Evolutionary conservation across 306 rosid genomes (phyloP).

Genomic region (Glycyrrhiza uralensis): DNA sequence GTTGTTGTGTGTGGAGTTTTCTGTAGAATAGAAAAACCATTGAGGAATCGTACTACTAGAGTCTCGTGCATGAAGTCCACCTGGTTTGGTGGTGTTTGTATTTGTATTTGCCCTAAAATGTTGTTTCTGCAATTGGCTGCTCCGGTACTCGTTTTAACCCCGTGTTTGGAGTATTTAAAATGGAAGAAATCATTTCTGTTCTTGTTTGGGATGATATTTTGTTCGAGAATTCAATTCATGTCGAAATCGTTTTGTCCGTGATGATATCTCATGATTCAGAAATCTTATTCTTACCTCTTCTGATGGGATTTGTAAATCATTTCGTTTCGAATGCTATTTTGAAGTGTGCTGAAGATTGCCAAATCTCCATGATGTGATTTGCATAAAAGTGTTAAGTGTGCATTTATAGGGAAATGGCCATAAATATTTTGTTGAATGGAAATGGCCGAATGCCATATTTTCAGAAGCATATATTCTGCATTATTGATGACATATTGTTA

Average conservation of each 20-base stretch:
- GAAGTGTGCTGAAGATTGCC: not conserved
- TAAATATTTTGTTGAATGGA: not conserved
- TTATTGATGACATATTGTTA: not conserved
- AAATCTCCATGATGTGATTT: not conserved
- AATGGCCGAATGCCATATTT: not conserved
- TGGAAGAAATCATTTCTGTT: not conserved
- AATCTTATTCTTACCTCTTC: not conserved
- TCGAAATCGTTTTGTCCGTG: not conserved
- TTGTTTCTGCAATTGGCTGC: not conserved
- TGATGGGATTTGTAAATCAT: not conserved
- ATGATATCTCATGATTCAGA: not conserved
- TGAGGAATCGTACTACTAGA: not conserved
- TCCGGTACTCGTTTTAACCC: not conserved
- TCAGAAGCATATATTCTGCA: not conserved
- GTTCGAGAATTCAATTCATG: not conserved
- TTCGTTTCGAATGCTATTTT: constrained; percentile 4
- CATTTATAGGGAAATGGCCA: not conserved
- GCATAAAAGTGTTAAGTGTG: not conserved
- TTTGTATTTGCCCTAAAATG: not conserved
- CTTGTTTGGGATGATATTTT: not conserved
- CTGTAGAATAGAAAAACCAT: not conserved
- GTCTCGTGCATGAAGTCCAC: not conserved
- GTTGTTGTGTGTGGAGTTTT: not conserved
- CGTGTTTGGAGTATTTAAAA: not conserved
- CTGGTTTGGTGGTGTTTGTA: not conserved